Percentiles rank a stretch among this genome's conserved stretches.
Conservation (phyloP, 2,329 filamentous ascomycete species). For the Purpureocillium takamizusanense region DNA sequence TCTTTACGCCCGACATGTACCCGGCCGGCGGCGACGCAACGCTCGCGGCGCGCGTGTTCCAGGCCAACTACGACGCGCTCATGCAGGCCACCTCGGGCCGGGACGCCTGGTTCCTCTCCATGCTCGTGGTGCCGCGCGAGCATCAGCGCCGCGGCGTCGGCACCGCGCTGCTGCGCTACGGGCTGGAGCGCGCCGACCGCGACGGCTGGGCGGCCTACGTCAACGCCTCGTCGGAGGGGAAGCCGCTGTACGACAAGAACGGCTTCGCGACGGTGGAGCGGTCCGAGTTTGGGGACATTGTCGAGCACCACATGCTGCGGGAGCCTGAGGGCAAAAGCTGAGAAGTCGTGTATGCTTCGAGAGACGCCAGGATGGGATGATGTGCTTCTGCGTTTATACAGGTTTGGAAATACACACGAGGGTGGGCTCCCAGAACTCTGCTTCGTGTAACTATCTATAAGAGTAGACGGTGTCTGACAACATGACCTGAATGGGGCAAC, state of each 20-base stretch:
- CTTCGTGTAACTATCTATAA: too few species aligned
- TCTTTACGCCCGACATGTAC: conserved; percentile 14
- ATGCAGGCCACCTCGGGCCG: conserved; percentile 14
- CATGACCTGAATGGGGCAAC: too few species aligned
- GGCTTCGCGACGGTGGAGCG: conserved; percentile 16
- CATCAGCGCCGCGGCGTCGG: conserved; percentile 23
- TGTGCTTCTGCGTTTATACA: too few species aligned
- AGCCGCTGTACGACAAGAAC: conserved; percentile 17
- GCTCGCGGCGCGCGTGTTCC: conserved; percentile 32
- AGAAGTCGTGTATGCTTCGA: too few species aligned
- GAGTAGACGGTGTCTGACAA: too few species aligned
- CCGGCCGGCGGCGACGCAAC: conserved; percentile 15
- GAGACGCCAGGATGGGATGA: too few species aligned
- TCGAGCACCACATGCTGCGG: conserved; percentile 21
- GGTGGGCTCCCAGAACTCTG: too few species aligned
- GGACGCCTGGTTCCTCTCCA: conserved; percentile 23
- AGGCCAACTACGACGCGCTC: conserved; percentile 15
- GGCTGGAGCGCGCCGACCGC: conserved; percentile 17
- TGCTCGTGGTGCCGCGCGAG: conserved; percentile 19
- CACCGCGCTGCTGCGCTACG: conserved; percentile 20
- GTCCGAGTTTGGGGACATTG: conserved; percentile 11
- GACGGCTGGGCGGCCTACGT: conserved; percentile 18
- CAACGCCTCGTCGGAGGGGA: conserved; percentile 17
- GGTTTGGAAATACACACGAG: too few species aligned
- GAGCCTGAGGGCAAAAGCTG: too few species aligned